Conservation (phyloP, 495 filamentous ascomycete species). For the Talaromyces adpressus region DNA sequence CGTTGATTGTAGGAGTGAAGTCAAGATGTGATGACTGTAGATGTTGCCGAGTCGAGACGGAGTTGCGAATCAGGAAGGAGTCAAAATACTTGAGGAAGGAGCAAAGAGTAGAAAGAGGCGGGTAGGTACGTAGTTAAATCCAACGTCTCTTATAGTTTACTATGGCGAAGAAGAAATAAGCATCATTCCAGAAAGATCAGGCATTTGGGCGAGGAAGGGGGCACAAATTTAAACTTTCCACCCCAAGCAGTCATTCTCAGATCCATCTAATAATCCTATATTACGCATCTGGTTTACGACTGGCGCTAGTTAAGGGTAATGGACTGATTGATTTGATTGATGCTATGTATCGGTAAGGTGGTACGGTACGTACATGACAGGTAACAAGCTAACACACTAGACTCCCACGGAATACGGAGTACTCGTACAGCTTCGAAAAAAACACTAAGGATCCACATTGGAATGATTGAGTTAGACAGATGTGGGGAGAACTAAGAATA, state of each 20-base stretch:
- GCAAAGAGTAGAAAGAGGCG: neutral
- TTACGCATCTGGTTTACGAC: neutral
- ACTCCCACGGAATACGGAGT: neutral
- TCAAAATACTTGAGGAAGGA: neutral
- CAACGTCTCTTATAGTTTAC: neutral
- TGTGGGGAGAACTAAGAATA: slow-evolving; percentile 5
- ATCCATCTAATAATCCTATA: neutral
- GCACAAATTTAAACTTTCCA: neutral
- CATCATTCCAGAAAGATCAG: neutral
- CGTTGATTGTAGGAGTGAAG: neutral
- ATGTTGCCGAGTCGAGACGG: neutral
- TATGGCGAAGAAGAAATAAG: neutral
- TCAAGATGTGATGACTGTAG: neutral
- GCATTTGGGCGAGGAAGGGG: slow-evolving; percentile 4
- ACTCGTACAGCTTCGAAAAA: neutral
- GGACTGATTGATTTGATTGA: neutral
- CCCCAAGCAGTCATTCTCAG: slow-evolving; percentile 2
- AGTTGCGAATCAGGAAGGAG: neutral
- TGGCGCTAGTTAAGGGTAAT: neutral
- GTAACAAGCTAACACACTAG: neutral
- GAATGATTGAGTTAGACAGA: neutral
- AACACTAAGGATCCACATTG: neutral
- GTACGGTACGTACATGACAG: neutral
- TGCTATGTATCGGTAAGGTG: neutral
- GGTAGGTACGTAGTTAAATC: neutral